phyloP scores from a whole-genome alignment of 1,139 yeast species.

The Hanseniaspora uvarum region DNA sequence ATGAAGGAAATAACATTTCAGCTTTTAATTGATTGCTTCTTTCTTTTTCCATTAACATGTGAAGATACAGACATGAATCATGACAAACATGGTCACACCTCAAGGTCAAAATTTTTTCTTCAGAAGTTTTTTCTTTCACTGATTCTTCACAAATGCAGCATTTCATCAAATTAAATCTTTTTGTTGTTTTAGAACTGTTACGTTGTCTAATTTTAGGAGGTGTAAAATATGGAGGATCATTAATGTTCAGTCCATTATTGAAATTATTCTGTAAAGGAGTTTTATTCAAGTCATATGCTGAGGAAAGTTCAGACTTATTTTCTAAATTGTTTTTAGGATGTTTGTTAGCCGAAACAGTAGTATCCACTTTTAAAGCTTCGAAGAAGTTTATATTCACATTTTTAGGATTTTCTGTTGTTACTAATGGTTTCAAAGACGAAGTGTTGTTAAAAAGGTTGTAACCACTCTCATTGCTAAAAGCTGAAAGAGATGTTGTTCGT shows the following conservation, averaged over 20 bases:
- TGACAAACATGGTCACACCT: conserved; percentile 30
- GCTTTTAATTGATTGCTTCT: neutral
- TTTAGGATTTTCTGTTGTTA: neutral
- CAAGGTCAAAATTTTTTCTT: conserved; percentile 29
- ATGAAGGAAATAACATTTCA: conserved; percentile 1
- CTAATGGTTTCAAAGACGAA: neutral
- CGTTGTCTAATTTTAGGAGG: conserved; percentile 20
- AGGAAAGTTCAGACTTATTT: neutral
- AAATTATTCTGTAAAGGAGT: neutral
- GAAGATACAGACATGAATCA: conserved; percentile 26
- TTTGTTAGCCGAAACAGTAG: neutral
- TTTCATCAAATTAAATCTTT: conserved; percentile 26
- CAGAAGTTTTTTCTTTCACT: conserved; percentile 26
- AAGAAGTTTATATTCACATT: neutral
- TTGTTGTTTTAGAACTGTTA: conserved; percentile 21
- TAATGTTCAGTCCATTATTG: neutral
- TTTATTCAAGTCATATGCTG: neutral
- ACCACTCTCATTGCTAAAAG: neutral
- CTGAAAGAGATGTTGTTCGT: neutral
- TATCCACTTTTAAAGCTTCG: neutral
- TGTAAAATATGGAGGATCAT: conserved; percentile 1
- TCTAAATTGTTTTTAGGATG: neutral
- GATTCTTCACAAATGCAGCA: conserved; percentile 31
- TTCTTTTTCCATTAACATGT: conserved; percentile 4
- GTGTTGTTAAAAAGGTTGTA: neutral